Evolutionary conservation across 2,329 filamentous ascomycete species (phyloP), one percentile per base, ranked within the genome.

Genomic region (Penicillium janthinellum): DNA sequence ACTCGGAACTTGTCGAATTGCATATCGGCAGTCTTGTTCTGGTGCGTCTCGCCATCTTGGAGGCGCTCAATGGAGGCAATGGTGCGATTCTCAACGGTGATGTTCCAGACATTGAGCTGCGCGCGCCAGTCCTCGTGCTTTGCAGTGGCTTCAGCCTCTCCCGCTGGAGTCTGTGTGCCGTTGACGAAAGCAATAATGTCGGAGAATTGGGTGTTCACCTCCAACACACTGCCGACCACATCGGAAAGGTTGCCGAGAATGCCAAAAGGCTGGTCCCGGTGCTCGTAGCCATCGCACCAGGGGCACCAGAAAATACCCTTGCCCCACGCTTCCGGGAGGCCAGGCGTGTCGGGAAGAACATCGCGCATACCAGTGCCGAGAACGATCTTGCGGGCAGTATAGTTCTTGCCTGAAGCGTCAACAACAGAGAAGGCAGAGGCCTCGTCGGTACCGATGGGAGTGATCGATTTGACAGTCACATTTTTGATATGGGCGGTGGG

Each of bases 221-320:
- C 84, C 14, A 81, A 74, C 0, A 84, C 79, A 5, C 78, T 70
- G 3, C 73, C 73, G 0, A 83, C 73, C 0, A 83, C 73, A 31
- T 82, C 74, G 1, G 75, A 65, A 0, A 87, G 70, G 1, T 75
- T 62, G 1, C 77, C 81, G 0, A 88, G 69, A 37, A 88, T 76
- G 1, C 85, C 85, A 1, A 88, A 77, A 0, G 79, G 59, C 61
- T 87, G 84, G 67, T 87, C 84, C 0, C 81, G 82, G 69, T 88
- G 84, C 72, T 88, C 86, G 63, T 83, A 78, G 12, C 86, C 86
- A 67, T 88, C 86, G 62, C 86, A 88, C 86, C 86, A 88, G 0
- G 85, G 84, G 58, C 86, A 88, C 84, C 85, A 88, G 74, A 75
- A 88, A 57, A 87, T 82, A 8, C 85, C 86, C 61, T 83, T 79